These are phyloP conservation scores for Trichoderma sp. DNA, from an alignment of 2,329 filamentous ascomycete genomes.

Conservation along the genomic window DNA sequence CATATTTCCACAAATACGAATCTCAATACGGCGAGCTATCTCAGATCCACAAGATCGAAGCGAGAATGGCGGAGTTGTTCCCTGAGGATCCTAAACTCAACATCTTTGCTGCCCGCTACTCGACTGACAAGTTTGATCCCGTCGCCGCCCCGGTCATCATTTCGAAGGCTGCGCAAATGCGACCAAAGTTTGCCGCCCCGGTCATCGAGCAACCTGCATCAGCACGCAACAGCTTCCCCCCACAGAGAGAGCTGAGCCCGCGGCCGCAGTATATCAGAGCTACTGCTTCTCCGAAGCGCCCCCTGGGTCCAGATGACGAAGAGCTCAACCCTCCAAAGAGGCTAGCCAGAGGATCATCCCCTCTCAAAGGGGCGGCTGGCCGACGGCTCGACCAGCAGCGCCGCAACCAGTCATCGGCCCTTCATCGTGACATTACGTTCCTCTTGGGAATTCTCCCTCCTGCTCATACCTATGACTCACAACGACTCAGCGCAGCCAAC, in stretches of 20 bases:
- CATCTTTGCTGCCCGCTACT: constrained; percentile 77
- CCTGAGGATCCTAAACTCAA: constrained; percentile 79
- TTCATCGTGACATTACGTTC: constrained; percentile 71
- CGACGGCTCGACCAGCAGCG: constrained; percentile 81
- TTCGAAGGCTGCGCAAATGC: constrained; percentile 77
- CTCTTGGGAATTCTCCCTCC: constrained; percentile 74
- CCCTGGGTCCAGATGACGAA: constrained; percentile 71
- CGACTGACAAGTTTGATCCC: constrained; percentile 74
- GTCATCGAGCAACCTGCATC: constrained; percentile 58
- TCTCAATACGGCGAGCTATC: constrained; percentile 90
- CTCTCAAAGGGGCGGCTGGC: constrained; percentile 87
- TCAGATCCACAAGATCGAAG: constrained; percentile 88
- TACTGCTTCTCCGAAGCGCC: constrained; percentile 63
- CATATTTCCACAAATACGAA: constrained; percentile 94
- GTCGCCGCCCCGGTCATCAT: constrained; percentile 80
- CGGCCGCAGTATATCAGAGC: constrained; percentile 52
- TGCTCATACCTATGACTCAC: constrained; percentile 71
- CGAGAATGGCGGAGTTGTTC: constrained; percentile 91
- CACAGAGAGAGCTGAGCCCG: constrained; percentile 49
- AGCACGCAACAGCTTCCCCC: constrained; percentile 49
- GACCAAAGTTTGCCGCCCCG: constrained; percentile 61
- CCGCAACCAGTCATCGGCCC: constrained; percentile 64
- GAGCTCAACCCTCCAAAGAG: constrained; percentile 79
- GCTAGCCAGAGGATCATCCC: constrained; percentile 84
- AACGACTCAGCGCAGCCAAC: constrained; percentile 69